These are phyloP conservation scores for Globisporangium canariense DNA, from an alignment of 352 stramenopile species.

Conservation along the genomic window DNA sequence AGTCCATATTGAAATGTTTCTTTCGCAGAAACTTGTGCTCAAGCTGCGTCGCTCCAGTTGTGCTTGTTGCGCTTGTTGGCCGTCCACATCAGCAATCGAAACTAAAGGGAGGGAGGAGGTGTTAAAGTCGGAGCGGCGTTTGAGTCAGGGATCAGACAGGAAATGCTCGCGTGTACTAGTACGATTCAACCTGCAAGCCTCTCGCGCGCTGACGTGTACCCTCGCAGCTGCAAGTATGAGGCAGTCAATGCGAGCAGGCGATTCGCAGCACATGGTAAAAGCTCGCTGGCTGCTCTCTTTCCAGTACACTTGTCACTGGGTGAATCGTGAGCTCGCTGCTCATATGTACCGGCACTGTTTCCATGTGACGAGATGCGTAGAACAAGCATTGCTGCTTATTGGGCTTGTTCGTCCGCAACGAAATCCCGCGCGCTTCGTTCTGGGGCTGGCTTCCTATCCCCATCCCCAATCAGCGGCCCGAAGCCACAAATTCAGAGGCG, in stretches of 20 bases:
- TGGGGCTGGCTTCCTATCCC: neutral
- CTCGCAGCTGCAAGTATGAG: neutral
- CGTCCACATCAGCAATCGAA: neutral
- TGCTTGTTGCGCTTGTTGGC: neutral
- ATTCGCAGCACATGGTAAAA: too few species aligned
- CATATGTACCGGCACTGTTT: too few species aligned
- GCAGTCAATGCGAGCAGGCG: too few species aligned
- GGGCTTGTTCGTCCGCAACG: neutral
- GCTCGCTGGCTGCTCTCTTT: too few species aligned
- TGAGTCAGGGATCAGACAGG: neutral
- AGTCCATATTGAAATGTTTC: too few species aligned
- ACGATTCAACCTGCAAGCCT: neutral
- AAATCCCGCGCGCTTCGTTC: neutral
- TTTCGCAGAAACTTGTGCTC: neutral
- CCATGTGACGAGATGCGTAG: too few species aligned
- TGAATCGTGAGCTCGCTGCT: too few species aligned
- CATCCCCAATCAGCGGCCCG: neutral
- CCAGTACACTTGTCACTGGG: too few species aligned
- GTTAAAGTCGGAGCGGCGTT: neutral
- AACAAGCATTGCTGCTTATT: too few species aligned
- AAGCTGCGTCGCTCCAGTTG: neutral
- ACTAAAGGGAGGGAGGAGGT: neutral
- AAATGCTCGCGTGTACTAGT: constrained; percentile 2
- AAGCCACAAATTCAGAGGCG: neutral
- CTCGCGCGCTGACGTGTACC: neutral